phyloP scores from a whole-genome alignment of 139 green algal genomes.

The Coelastrella sp. region DNA sequence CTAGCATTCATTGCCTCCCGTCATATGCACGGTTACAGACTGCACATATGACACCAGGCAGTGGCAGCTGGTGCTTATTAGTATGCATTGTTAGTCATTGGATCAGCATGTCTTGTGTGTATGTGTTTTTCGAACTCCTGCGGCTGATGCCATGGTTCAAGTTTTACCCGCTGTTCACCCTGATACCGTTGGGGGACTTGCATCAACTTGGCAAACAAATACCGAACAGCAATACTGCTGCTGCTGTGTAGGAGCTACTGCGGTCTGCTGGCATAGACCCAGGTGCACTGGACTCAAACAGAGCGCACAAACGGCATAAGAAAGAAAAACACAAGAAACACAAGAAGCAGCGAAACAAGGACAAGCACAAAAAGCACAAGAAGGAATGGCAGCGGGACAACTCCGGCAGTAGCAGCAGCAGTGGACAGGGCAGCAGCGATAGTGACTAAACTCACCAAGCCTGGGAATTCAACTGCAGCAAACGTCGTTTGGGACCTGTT shows the following conservation, averaged over 20 bases:
- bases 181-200: neutral
- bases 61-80: too few relatives aligned
- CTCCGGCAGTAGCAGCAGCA: slow-evolving; percentile 10
- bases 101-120: too few relatives aligned
- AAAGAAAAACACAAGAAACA: slow-evolving; percentile 40
- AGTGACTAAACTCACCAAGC: neutral
- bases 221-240: neutral
- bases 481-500: too few relatives aligned
- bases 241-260: slow-evolving; percentile 20
- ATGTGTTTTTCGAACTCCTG: too few relatives aligned
- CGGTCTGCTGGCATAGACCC: slow-evolving; percentile 24
- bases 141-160: too few relatives aligned
- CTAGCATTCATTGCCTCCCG: too few relatives aligned
- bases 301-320: slow-evolving; percentile 1
- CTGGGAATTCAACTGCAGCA: too few relatives aligned
- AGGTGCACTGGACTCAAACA: neutral
- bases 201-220: neutral
- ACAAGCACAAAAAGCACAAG: slow-evolving; percentile 12
- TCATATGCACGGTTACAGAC: too few relatives aligned
- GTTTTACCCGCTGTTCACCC: too few relatives aligned
- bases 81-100: too few relatives aligned
- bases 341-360: slow-evolving; percentile 23
- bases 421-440: slow-evolving; percentile 16
- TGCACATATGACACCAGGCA: too few relatives aligned
- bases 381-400: neutral